Conservation (phyloP, 2,329 filamentous ascomycete genomes). For the Paraphaeosphaeria sporulosa region DNA sequence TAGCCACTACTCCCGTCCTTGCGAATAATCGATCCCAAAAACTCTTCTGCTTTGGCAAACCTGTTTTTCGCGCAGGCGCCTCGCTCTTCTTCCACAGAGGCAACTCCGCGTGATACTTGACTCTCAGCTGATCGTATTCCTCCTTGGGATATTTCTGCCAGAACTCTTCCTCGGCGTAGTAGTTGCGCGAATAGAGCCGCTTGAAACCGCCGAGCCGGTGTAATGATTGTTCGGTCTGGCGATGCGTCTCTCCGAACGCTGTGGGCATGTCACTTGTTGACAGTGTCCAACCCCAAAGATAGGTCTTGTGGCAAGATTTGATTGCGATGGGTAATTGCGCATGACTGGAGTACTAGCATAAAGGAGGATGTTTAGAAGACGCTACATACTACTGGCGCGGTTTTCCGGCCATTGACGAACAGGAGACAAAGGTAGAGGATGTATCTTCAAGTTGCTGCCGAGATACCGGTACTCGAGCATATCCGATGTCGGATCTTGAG, state of each 20-base stretch:
- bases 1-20: not conserved
- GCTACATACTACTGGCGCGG: slow-evolving; percentile 31
- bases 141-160: slow-evolving; percentile 67
- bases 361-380: slow-evolving; percentile 46
- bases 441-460: slow-evolving; percentile 56
- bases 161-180: slow-evolving; percentile 75
- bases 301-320: not conserved
- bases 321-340: slow-evolving; percentile 66
- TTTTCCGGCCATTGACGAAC: slow-evolving; percentile 24
- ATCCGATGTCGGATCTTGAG: slow-evolving; percentile 56
- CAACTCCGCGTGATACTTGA: slow-evolving; percentile 69
- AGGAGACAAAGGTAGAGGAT: slow-evolving; percentile 67
- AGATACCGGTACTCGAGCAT: slow-evolving; percentile 64
- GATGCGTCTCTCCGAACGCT: slow-evolving; percentile 57
- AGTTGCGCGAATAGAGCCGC: slow-evolving; percentile 87
- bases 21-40: slow-evolving; percentile 14
- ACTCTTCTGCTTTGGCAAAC: slow-evolving; percentile 9
- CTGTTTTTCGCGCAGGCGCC: slow-evolving; percentile 40
- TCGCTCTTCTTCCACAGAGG: slow-evolving; percentile 74
- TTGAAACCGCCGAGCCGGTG: slow-evolving; percentile 77
- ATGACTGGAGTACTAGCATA: slow-evolving; percentile 35
- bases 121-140: slow-evolving; percentile 69
- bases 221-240: slow-evolving; percentile 73
- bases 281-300: slow-evolving; percentile 3
- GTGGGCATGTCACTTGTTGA: not conserved